Percentiles rank a stretch among this genome's conserved stretches.
These are phyloP conservation scores for Streptanthus diversifolius DNA, from an alignment of 345 rosid genomes.

Conservation along the genomic window DNA sequence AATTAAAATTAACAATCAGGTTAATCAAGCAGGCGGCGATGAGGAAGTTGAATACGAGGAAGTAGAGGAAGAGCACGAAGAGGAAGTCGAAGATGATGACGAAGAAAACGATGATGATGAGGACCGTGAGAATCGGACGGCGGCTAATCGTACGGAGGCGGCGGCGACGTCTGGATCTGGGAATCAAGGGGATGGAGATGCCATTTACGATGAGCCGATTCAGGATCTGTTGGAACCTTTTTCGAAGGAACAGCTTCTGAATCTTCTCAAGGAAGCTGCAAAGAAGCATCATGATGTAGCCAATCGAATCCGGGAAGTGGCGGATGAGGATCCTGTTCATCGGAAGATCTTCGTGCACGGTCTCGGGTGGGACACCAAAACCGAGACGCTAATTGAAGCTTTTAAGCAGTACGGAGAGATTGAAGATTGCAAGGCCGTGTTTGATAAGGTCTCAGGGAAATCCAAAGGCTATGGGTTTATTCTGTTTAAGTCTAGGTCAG, in stretches of 20 bases:
- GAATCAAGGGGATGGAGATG: conserved; percentile 32
- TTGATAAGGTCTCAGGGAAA: conserved; percentile 64
- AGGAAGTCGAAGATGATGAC: conserved; percentile 35
- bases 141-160: neutral
- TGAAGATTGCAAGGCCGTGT: conserved; percentile 74
- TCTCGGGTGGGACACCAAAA: conserved; percentile 80
- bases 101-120: conserved; percentile 10
- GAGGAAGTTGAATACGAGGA: conserved; percentile 37
- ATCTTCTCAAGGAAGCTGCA: conserved; percentile 52
- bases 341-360: conserved; percentile 83
- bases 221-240: conserved; percentile 68
- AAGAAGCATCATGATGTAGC: conserved; percentile 45
- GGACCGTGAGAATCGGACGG: conserved; percentile 7
- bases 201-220: conserved; percentile 52
- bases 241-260: conserved; percentile 52
- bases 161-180: conserved; percentile 27
- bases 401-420: conserved; percentile 68
- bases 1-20: conserved; percentile 12
- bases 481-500: conserved; percentile 55
- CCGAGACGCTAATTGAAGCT: conserved; percentile 50
- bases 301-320: conserved; percentile 42
- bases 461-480: conserved; percentile 86
- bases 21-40: conserved; percentile 23
- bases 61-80: conserved; percentile 40
- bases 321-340: conserved; percentile 65